These are phyloP conservation scores for Debaryomyces prosopidis DNA, from an alignment of 805 yeast species.

Conservation along the genomic window DNA sequence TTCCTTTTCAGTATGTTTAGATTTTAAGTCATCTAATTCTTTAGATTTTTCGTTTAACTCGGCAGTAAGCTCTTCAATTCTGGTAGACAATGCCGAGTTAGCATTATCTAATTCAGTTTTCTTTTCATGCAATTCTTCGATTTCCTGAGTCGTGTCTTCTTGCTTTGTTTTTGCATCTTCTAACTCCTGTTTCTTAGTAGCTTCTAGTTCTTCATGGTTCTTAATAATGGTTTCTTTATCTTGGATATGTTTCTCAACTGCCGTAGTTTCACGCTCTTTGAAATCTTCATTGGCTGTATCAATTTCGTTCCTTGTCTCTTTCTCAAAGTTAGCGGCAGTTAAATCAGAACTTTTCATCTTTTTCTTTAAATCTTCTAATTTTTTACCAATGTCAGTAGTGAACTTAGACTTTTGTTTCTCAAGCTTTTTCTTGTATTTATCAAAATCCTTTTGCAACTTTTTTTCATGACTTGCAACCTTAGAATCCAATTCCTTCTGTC, in stretches of 20 bases:
- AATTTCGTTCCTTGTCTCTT: conserved; percentile 42
- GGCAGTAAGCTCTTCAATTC: conserved; percentile 44
- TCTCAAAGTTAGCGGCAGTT: conserved; percentile 39
- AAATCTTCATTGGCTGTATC: conserved; percentile 46
- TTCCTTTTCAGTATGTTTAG: conserved; percentile 29
- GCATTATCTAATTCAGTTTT: conserved; percentile 40
- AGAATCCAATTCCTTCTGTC: conserved; percentile 37
- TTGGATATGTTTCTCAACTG: conserved; percentile 45
- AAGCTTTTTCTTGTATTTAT: conserved; percentile 36
- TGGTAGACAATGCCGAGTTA: conserved; percentile 37
- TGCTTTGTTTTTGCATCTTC: conserved; percentile 42
- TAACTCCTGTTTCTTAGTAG: conserved; percentile 45
- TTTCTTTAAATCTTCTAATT: conserved; percentile 23
- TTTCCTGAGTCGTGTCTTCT: conserved; percentile 42
- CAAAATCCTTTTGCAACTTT: conserved; percentile 37
- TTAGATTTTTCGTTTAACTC: conserved; percentile 41
- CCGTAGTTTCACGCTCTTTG: conserved; percentile 46
- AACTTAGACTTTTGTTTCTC: conserved; percentile 39
- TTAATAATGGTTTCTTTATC: conserved; percentile 44
- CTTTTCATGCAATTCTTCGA: conserved; percentile 46
- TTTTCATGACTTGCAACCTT: conserved; percentile 36
- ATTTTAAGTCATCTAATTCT: conserved; percentile 32
- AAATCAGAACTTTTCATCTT: conserved; percentile 27
- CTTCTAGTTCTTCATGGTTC: conserved; percentile 46
- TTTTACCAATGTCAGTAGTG: conserved; percentile 41